Evolutionary conservation across 495 filamentous ascomycete genomes (phyloP).

Genomic region (Hypoxylon trugodes): DNA sequence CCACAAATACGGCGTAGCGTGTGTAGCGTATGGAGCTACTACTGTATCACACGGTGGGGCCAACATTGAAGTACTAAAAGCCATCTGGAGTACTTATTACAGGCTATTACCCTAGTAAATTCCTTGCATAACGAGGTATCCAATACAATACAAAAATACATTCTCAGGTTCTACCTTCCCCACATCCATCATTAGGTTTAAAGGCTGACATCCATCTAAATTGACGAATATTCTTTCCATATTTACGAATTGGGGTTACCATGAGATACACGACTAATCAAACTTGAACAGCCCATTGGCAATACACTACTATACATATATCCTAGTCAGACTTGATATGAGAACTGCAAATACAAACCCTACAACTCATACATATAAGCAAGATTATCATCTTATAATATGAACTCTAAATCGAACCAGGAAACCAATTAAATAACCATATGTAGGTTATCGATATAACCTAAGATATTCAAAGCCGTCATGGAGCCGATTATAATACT

Average conservation of each 20-base stretch:
- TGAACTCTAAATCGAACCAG: not conserved
- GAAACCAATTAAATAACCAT: too few species aligned
- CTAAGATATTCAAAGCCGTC: slow-evolving; percentile 8
- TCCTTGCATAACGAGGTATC: slow-evolving; percentile 10
- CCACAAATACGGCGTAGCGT: too few species aligned
- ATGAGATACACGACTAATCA: slow-evolving; percentile 11
- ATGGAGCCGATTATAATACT: too few species aligned
- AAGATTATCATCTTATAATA: not conserved
- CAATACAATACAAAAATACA: slow-evolving; percentile 2
- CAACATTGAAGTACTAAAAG: not conserved
- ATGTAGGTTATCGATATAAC: too few species aligned
- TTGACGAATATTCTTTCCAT: too few species aligned
- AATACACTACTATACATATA: too few species aligned
- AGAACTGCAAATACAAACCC: not conserved
- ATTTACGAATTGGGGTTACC: not conserved
- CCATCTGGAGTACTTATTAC: slow-evolving; percentile 6
- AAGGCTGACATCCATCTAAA: too few species aligned
- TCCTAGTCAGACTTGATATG: too few species aligned
- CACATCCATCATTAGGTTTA: too few species aligned
- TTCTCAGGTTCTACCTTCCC: too few species aligned
- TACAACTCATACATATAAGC: not conserved
- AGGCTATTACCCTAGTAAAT: slow-evolving; percentile 4
- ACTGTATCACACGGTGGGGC: not conserved
- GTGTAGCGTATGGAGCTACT: not conserved
- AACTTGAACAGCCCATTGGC: slow-evolving; percentile 5